These are phyloP conservation scores for Fusarium ramigenum DNA, from an alignment of 2,329 filamentous ascomycete species.

Conservation along the genomic window DNA sequence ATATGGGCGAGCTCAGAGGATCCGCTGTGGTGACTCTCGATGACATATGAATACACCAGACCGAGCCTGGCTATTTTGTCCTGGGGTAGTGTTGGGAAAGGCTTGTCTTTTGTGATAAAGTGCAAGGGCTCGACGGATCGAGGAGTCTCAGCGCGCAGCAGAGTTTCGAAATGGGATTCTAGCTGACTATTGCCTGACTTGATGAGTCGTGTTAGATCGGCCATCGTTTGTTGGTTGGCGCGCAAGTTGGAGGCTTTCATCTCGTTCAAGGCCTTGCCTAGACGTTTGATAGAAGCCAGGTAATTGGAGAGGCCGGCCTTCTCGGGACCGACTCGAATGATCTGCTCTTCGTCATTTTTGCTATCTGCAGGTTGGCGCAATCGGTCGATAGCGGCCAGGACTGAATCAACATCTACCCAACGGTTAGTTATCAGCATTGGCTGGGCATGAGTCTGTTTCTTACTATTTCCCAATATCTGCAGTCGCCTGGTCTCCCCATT, in stretches of 20 bases:
- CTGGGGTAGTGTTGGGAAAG: conserved; percentile 82
- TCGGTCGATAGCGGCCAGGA: conserved; percentile 87
- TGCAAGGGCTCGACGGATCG: conserved; percentile 87
- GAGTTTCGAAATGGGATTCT: conserved; percentile 82
- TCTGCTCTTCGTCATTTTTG: conserved; percentile 89
- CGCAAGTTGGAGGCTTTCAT: conserved; percentile 91
- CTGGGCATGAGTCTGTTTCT: conserved; percentile 10
- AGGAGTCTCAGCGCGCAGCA: conserved; percentile 79
- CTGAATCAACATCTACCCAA: conserved; percentile 78
- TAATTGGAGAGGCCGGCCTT: conserved; percentile 85
- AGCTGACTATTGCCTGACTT: conserved; percentile 83
- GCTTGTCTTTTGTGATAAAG: conserved; percentile 87
- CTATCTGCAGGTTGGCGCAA: conserved; percentile 92
- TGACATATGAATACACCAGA: conserved; percentile 82
- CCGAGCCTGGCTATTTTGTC: conserved; percentile 80
- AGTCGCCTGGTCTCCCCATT: conserved; percentile 91
- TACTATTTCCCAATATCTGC: conserved; percentile 85
- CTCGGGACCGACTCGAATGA: conserved; percentile 88
- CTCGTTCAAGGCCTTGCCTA: conserved; percentile 84
- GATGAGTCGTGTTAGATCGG: conserved; percentile 80
- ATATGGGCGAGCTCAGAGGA: conserved; percentile 75
- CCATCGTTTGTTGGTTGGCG: conserved; percentile 88
- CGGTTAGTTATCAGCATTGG: conserved; percentile 20
- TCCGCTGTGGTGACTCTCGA: conserved; percentile 63
- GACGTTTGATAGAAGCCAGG: conserved; percentile 86